Conservation (phyloP, 495 filamentous ascomycete genomes). For the Daldinia grandis region DNA sequence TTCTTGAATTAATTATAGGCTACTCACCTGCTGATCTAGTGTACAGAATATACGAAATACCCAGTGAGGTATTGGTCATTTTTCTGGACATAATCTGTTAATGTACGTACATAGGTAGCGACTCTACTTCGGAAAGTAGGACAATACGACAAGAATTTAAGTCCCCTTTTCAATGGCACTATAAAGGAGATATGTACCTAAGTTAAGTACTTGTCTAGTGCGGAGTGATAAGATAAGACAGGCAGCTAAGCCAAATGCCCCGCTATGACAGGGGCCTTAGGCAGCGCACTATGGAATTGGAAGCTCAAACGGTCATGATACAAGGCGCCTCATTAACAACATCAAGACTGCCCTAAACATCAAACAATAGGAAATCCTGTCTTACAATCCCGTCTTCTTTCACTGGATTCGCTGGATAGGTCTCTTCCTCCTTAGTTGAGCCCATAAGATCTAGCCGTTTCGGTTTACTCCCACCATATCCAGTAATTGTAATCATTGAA, state of each 20-base stretch:
- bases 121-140: too few species aligned
- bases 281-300: conserved; percentile 20
- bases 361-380: background rate
- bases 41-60: background rate
- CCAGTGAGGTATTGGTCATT: background rate
- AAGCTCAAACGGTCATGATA: conserved; percentile 39
- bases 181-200: background rate
- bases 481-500: background rate
- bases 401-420: background rate
- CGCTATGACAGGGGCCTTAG: conserved; percentile 11
- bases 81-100: background rate
- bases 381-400: background rate
- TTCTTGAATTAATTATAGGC: background rate
- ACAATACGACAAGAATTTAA: background rate
- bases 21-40: background rate
- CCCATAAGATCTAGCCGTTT: background rate
- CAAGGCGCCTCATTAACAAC: conserved; percentile 33
- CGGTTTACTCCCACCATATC: background rate
- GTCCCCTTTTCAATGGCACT: background rate
- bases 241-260: conserved; percentile 8
- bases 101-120: background rate
- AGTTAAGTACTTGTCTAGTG: background rate
- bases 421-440: background rate
- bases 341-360: background rate
- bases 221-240: conserved; percentile 23